Conservation (phyloP, 2,329 filamentous ascomycete genomes). For the Zymoseptoria passerinii region DNA sequence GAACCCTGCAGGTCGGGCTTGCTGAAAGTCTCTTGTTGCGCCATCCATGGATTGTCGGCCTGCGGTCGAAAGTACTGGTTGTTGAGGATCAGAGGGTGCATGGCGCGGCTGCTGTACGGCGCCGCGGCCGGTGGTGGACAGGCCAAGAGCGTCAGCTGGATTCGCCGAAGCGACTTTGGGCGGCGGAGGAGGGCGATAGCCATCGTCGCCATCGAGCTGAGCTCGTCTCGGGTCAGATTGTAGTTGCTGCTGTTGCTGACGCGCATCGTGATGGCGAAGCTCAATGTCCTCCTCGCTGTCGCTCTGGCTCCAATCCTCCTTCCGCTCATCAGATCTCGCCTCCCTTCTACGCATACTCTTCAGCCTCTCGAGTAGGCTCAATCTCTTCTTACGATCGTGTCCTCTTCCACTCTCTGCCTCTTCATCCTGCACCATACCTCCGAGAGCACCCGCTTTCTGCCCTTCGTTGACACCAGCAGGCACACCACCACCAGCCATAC, state of each 20-base stretch:
- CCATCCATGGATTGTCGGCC: not conserved
- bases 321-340: constrained; percentile 7
- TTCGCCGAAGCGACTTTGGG: constrained; percentile 9
- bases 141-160: constrained; percentile 12
- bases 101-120: not conserved
- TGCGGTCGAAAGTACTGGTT: not conserved
- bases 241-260: constrained; percentile 1
- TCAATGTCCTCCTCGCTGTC: constrained; percentile 8
- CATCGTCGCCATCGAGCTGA: constrained; percentile 7
- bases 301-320: constrained; percentile 10
- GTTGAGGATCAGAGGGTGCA: not conserved
- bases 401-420: constrained; percentile 2
- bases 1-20: not conserved
- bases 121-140: constrained; percentile 11
- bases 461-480: not conserved
- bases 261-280: not conserved
- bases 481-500: not conserved
- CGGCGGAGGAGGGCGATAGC: not conserved
- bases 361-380: constrained; percentile 16
- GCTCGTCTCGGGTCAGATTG: not conserved
- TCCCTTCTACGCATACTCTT: constrained; percentile 13
- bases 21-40: not conserved
- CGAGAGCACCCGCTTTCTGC: constrained; percentile 8
- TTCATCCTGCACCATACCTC: constrained; percentile 22
- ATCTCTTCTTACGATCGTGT: constrained; percentile 9